Evolutionary conservation across 2,329 filamentous ascomycete genomes (phyloP), one percentile per base, ranked within the genome.

Genomic region (Paraphoma sp.): DNA sequence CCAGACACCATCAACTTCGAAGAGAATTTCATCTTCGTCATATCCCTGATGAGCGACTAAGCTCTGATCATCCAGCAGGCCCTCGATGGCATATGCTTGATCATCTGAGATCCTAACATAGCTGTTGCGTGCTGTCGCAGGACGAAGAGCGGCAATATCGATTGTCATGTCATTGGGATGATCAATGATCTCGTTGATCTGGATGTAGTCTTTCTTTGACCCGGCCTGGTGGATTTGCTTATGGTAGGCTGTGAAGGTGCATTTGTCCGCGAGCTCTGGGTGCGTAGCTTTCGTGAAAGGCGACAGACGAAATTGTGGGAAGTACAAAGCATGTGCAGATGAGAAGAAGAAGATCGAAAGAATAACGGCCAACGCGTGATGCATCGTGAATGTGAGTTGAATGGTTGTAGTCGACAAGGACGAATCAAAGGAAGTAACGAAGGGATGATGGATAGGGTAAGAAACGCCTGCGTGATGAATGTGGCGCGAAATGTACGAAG

Each of bases 191-290:
- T 51, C 56, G 36, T 59, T 54, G 16, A 68, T 41, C 47, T 59
- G 62, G 45, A 68, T 56, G 46, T 66, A 66, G 42, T 59, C 59
- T 36, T 38, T 47, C 14, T 18, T 31, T 45, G 29, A 6, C 36
- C 44, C 5, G n/a, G 30, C 16, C 18, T 14, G 33, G 18, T 33
- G 40, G 38, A 56, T 11, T 47, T 63, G 63, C 30, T 60, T 64
- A 23, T 68, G 65, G 43, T 43, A 61, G 38, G 66, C 54, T 17
- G 50, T 59, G 48, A 66, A 66, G 0, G 60, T 66, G 55, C 65
- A 68, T 47, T 59, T 57, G 5, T 58, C 18, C 3, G 41, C 38
- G 9, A 57, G 48, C 4, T 28, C 18, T 17, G 30, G 31, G 14
- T 40, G 10, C 9, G 48, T 6, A n/a, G 41, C 14, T 17, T 40